phyloP scores from a whole-genome alignment of 495 filamentous ascomycete genomes.

The Clohesyomyces aquaticus region DNA sequence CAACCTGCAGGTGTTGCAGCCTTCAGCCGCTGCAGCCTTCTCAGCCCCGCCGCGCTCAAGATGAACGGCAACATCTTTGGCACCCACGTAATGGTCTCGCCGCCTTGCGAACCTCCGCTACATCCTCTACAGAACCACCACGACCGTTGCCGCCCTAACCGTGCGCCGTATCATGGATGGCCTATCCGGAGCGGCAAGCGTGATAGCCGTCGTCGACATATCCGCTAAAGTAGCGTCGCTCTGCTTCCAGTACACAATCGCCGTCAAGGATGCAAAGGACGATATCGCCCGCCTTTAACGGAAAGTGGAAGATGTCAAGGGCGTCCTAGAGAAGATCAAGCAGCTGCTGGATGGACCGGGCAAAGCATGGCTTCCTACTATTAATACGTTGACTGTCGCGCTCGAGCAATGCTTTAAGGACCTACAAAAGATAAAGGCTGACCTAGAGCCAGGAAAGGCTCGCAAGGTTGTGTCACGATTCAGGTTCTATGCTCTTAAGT shows the following conservation, averaged over 20 bases:
- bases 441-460: constrained; percentile 47
- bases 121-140: constrained; percentile 25
- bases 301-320: constrained; percentile 27
- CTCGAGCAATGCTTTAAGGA: constrained; percentile 40
- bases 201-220: constrained; percentile 28
- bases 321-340: constrained; percentile 20
- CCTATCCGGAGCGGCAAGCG: constrained; percentile 7
- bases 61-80: constrained; percentile 27
- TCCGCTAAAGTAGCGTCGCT: constrained; percentile 33
- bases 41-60: constrained; percentile 20
- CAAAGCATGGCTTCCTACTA: constrained; percentile 20
- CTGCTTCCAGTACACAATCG: constrained; percentile 35
- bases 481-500: constrained; percentile 44
- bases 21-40: constrained; percentile 17
- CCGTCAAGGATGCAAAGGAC: constrained; percentile 32
- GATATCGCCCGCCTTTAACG: constrained; percentile 34
- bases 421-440: constrained; percentile 45
- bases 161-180: constrained; percentile 26
- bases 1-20: background rate
- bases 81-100: constrained; percentile 18
- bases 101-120: constrained; percentile 17
- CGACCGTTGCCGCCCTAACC: constrained; percentile 4
- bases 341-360: constrained; percentile 24
- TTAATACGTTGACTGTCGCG: constrained; percentile 14
- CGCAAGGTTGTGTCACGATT: constrained; percentile 37